A percentile compares a stretch with the other conserved stretches of the same genome.
Evolutionary conservation across 2,329 filamentous ascomycete genomes (phyloP).

Genomic region (Beauveria varroae): DNA sequence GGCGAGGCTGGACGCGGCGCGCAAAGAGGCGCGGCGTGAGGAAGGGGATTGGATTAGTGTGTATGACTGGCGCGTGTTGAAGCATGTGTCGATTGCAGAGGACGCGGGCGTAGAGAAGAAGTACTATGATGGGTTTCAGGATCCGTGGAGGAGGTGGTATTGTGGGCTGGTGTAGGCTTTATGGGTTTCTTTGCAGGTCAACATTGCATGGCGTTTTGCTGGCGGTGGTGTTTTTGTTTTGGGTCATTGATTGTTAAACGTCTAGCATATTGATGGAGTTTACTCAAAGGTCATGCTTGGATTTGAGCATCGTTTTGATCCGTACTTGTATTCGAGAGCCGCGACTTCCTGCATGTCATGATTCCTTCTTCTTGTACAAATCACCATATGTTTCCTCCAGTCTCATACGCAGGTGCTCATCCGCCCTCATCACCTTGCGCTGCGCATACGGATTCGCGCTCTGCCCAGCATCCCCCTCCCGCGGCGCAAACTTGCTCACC

Average conservation of each 20-base stretch:
- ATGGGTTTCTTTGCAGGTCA: background rate
- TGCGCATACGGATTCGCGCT: constrained; percentile 41
- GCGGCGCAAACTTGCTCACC: constrained; percentile 36
- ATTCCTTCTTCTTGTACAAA: constrained; percentile 39
- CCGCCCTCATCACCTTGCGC: constrained; percentile 52
- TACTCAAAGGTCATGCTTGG: too few relatives aligned
- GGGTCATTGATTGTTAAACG: too few relatives aligned
- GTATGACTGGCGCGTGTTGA: constrained; percentile 41
- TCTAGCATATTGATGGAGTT: too few relatives aligned
- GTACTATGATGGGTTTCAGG: constrained; percentile 27
- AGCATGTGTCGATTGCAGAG: constrained; percentile 33
- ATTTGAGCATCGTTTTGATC: too few relatives aligned
- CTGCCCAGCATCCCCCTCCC: constrained; percentile 12
- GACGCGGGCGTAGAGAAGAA: constrained; percentile 22
- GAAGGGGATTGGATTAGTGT: constrained; percentile 31
- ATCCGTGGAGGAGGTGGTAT: constrained; percentile 38
- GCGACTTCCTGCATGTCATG: background rate
- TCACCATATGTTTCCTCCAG: constrained; percentile 51
- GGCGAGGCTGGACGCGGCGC: constrained; percentile 22
- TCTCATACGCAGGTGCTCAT: constrained; percentile 56
- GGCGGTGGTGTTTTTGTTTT: background rate
- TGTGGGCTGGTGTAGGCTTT: constrained; percentile 31
- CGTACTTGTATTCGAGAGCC: too few relatives aligned
- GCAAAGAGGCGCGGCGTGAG: constrained; percentile 20
- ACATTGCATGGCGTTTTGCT: background rate